Evolutionary conservation across 2,329 filamentous ascomycete genomes (phyloP).

Genomic region (Rachicladosporium sp.): DNA sequence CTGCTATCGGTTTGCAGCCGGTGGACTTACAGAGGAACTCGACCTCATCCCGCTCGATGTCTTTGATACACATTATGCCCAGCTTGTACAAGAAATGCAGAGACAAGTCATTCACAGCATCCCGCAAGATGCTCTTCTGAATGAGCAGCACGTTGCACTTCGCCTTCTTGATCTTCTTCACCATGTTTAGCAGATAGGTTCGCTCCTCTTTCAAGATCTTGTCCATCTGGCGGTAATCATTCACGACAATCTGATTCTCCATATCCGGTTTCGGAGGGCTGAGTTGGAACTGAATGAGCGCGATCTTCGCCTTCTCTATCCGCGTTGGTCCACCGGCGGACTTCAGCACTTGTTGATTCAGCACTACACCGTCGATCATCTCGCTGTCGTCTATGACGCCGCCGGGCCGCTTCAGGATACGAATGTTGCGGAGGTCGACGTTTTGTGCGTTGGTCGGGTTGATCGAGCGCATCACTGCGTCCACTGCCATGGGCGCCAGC

Average conservation of each 20-base stretch:
- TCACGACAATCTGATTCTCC: slow-evolving; percentile 99
- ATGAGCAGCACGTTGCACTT: slow-evolving; percentile 98
- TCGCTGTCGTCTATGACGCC: slow-evolving; percentile 98
- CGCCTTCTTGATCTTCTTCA: slow-evolving; percentile 99
- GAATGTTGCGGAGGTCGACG: slow-evolving; percentile 90
- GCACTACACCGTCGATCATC: slow-evolving; percentile 84
- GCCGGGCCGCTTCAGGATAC: slow-evolving; percentile 93
- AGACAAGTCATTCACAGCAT: slow-evolving; percentile 94
- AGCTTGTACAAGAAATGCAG: slow-evolving; percentile 96
- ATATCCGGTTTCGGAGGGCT: slow-evolving; percentile 98
- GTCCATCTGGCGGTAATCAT: slow-evolving; percentile 99
- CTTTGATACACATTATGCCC: slow-evolving; percentile 90
- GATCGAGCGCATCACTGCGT: slow-evolving; percentile 90
- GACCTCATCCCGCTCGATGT: slow-evolving; percentile 96
- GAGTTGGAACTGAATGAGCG: slow-evolving; percentile 95
- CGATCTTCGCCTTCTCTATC: slow-evolving; percentile 96
- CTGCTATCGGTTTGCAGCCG: slow-evolving; percentile 96
- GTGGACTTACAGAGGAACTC: slow-evolving; percentile 99
- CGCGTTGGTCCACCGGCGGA: slow-evolving; percentile 77
- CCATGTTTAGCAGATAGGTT: slow-evolving; percentile 94
- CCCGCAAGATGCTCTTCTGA: slow-evolving; percentile 94
- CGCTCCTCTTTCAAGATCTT: slow-evolving; percentile 99
- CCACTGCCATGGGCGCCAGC: slow-evolving; percentile 95
- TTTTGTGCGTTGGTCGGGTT: slow-evolving; percentile 93
- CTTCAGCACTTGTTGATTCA: slow-evolving; percentile 89